Evolutionary conservation across 2,329 filamentous ascomycete species (phyloP).

Genomic region (Neoscytalidium dimidiatum): DNA sequence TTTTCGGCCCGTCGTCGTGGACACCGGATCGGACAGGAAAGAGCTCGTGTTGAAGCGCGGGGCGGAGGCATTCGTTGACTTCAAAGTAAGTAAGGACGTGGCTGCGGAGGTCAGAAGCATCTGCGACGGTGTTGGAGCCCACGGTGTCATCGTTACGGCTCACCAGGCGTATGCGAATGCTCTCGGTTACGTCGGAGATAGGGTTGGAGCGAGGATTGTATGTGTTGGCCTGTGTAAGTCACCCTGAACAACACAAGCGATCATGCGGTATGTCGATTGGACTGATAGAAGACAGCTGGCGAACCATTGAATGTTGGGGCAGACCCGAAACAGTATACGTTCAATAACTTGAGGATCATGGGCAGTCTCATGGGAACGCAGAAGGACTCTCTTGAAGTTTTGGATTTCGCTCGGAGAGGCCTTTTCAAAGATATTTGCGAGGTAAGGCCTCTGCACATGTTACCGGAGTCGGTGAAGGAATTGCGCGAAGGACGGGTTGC

Average conservation of each 20-base stretch:
- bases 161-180: conserved; percentile 44
- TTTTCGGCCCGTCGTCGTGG: conserved; percentile 58
- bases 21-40: conserved; percentile 32
- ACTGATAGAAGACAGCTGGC: too few species aligned
- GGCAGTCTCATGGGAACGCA: conserved; percentile 49
- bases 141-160: conserved; percentile 43
- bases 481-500: conserved; percentile 53
- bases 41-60: background rate
- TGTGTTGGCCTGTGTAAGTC: conserved; percentile 47
- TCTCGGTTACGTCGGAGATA: conserved; percentile 46
- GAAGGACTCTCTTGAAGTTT: conserved; percentile 48
- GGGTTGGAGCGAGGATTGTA: conserved; percentile 50
- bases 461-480: conserved; percentile 57
- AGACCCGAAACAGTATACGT: conserved; percentile 36
- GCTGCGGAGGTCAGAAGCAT: conserved; percentile 35
- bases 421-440: conserved; percentile 53
- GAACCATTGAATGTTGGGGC: conserved; percentile 29
- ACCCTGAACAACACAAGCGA: background rate
- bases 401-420: conserved; percentile 53
- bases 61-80: conserved; percentile 22
- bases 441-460: conserved; percentile 47
- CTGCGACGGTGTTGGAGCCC: conserved; percentile 32
- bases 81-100: conserved; percentile 33
- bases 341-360: conserved; percentile 36
- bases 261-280: too few species aligned